Percentiles rank a stretch among this genome's conserved stretches.
Evolutionary conservation across 2,329 filamentous ascomycete species (phyloP).

Genomic region (Pseudogymnoascus sp.): DNA sequence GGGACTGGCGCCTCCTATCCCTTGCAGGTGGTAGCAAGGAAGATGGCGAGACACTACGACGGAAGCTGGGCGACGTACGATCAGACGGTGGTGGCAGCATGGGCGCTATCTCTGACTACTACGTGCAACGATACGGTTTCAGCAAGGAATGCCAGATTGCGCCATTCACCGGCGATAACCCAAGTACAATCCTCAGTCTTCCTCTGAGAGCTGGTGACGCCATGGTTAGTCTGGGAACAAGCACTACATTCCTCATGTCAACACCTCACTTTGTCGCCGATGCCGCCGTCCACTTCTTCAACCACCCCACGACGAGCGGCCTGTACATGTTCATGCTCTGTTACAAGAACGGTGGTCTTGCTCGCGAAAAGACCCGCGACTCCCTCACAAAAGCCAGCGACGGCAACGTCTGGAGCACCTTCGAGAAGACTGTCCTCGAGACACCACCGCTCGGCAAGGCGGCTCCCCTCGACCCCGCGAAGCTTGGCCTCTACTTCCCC

Average conservation of each 20-base stretch:
- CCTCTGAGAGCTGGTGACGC: constrained; percentile 82
- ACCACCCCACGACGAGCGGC: constrained; percentile 82
- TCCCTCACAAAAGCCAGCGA: constrained; percentile 51
- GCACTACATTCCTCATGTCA: constrained; percentile 95
- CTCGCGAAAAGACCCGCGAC: constrained; percentile 83
- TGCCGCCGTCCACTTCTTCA: constrained; percentile 93
- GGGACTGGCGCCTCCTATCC: constrained; percentile 66
- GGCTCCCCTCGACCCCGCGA: constrained; percentile 51
- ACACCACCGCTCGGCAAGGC: constrained; percentile 61
- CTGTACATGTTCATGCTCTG: constrained; percentile 99
- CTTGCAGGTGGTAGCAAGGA: constrained; percentile 49
- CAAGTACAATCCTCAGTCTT: constrained; percentile 84
- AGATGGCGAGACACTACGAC: constrained; percentile 55
- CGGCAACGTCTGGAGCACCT: constrained; percentile 62
- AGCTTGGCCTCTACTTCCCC: constrained; percentile 89
- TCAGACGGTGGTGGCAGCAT: constrained; percentile 73
- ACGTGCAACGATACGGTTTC: constrained; percentile 71
- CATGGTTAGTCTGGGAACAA: constrained; percentile 90
- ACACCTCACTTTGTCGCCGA: constrained; percentile 87
- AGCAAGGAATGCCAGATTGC: constrained; percentile 63
- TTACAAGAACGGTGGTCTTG: constrained; percentile 96
- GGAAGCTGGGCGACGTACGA: constrained; percentile 72
- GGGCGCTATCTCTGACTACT: constrained; percentile 71
- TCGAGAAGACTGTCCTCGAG: constrained; percentile 64
- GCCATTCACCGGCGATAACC: constrained; percentile 93